phyloP scores from a whole-genome alignment of 495 filamentous ascomycete species.

The Glonium stellatum region DNA sequence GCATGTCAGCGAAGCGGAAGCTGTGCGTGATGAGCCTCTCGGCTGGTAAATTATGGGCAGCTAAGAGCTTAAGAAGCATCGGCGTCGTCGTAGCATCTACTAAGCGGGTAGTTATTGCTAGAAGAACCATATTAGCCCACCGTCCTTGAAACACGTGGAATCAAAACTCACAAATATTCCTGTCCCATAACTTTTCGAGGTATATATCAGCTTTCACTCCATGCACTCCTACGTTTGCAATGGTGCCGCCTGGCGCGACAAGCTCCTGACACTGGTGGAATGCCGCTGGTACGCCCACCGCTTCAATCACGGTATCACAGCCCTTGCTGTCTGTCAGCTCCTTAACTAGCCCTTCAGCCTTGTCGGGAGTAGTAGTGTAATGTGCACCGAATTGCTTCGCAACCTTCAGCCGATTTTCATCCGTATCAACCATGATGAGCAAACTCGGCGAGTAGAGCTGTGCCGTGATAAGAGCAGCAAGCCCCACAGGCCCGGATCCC shows the following conservation, averaged over 20 bases:
- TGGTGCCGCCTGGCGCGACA: constrained; percentile 43
- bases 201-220: constrained; percentile 40
- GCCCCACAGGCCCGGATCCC: constrained; percentile 47
- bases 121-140: constrained; percentile 3
- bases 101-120: constrained; percentile 42
- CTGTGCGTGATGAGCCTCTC: constrained; percentile 41
- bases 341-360: constrained; percentile 34
- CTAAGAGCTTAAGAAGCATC: constrained; percentile 39
- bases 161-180: constrained; percentile 32
- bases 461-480: constrained; percentile 43
- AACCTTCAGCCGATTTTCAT: constrained; percentile 39
- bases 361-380: constrained; percentile 32
- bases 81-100: constrained; percentile 43
- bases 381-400: constrained; percentile 43
- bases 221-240: constrained; percentile 51
- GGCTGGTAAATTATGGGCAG: constrained; percentile 36
- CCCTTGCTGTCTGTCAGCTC: constrained; percentile 41
- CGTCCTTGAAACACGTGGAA: not conserved
- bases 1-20: constrained; percentile 37
- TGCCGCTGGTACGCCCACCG: constrained; percentile 44
- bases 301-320: constrained; percentile 50
- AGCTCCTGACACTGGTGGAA: constrained; percentile 45
- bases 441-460: constrained; percentile 41
- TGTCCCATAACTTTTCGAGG: constrained; percentile 28
- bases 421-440: constrained; percentile 43